Base-by-base conservation (phyloP, 495 filamentous ascomycete genomes). In the Acidiella bohemica region DNA sequence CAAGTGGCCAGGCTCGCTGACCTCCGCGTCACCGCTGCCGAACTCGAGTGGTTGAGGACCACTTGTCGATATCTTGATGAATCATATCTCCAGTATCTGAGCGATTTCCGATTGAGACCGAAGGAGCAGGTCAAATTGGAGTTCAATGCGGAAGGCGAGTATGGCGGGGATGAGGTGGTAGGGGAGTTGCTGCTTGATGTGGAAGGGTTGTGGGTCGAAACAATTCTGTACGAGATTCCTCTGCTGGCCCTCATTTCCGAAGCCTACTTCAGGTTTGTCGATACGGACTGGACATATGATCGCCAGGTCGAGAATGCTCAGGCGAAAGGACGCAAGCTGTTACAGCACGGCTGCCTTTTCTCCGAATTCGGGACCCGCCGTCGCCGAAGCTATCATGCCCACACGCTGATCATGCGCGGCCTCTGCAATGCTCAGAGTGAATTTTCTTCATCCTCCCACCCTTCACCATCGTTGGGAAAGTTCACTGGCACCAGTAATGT, bases 171-270 rank as follows among this genome's bases (percentile, higher is more conserved):
- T 38, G 63, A 68, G 1, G 81, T 87, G 36, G 44, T 76, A 27
- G 92, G 92, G 17, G 76, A 81, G 39, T 49, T 95, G 29, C 63
- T 76, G 47, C 74, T 95, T 40, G 56, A 72, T 17, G 72, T 87
- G 42, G 72, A 73, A 50, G 90, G 90, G 14, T 68, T 75, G 37
- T 97, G 90, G 90, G 70, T 85, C 5, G 88, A 95, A 34, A 93
- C 90, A 0, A 97, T 97, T 32, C 73, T 97, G 34, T 97, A 97
- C 59, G 90, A 97, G 63, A 93, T 96, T 42, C 92, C 90, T 0
- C 67, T 97, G 17, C 72, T 97, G 13, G 83, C 92, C 2, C 62
- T 97, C 40, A 81, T 86, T 1, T 93, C 84, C 47, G 87, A 97
- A 58, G 84, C 92, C 20, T 96, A 94, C 60, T 97, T 97, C 72